Evolutionary conservation across 73 alveolate species (phyloP).

Genomic region (Blepharisma japonicum): DNA sequence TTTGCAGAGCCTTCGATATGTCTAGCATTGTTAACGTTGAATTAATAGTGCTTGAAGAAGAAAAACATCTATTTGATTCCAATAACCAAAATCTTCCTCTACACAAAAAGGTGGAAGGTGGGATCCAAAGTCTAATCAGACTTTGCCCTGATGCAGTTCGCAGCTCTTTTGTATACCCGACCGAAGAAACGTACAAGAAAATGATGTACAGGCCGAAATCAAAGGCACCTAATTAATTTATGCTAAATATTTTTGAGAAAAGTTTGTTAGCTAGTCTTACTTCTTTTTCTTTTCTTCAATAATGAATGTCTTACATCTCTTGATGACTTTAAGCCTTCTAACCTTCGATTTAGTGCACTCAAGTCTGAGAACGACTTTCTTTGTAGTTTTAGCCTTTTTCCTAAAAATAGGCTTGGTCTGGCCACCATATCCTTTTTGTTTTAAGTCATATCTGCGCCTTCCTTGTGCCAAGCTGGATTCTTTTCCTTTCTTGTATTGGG

Average conservation of each 20-base stretch:
- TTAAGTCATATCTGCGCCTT: conserved; percentile 93
- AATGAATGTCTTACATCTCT: conserved; percentile 86
- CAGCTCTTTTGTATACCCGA: not conserved
- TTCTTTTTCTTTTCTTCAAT: no score
- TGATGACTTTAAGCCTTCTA: conserved; percentile 73
- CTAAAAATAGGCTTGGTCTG: conserved; percentile 95
- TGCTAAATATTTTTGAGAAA: no score
- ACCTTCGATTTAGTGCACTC: conserved; percentile 91
- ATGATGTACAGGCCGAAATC: conserved; percentile 25
- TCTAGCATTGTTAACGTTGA: not conserved
- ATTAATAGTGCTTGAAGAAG: no score
- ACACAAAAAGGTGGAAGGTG: not conserved
- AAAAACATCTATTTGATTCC: no score
- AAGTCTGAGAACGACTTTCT: conserved; percentile 78
- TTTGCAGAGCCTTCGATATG: conserved; percentile 39
- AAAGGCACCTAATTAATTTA: no score
- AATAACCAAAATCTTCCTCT: conserved; percentile 3
- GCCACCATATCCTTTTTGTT: conserved; percentile 95
- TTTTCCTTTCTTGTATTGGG: conserved; percentile 84
- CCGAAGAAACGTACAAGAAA: conserved; percentile 8
- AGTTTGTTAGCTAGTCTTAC: no score
- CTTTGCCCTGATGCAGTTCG: not conserved
- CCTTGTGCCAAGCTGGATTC: conserved; percentile 77
- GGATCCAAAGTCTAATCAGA: not conserved
- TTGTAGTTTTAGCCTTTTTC: conserved; percentile 95